These are phyloP conservation scores for Coniella vitis DNA, from an alignment of 2,329 filamentous ascomycete species.

Conservation along the genomic window DNA sequence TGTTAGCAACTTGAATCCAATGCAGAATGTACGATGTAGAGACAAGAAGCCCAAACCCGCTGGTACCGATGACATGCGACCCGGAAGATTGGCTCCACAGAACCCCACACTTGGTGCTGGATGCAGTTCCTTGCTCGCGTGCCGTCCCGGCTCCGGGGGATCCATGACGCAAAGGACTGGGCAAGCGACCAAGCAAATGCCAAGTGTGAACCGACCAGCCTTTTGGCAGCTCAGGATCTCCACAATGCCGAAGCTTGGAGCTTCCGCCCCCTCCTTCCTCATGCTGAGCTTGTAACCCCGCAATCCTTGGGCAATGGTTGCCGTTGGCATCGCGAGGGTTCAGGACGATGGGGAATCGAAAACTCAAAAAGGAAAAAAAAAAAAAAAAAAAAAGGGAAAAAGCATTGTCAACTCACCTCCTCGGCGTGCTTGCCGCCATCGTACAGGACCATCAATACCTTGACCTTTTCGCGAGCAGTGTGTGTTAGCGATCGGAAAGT, in stretches of 20 bases:
- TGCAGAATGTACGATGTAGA: no score
- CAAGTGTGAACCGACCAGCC: neutral
- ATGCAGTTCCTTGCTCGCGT: neutral
- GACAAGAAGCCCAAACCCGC: neutral
- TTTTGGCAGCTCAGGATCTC: neutral
- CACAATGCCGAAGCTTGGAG: no score
- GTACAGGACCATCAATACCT: conserved; percentile 91
- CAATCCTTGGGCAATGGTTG: neutral
- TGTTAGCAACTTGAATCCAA: conserved; percentile 1
- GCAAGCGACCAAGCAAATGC: neutral
- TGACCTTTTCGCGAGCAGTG: conserved; percentile 60
- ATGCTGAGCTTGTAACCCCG: neutral
- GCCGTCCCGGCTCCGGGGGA: neutral
- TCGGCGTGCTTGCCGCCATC: conserved; percentile 85
- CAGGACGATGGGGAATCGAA: neutral
- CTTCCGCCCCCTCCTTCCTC: neutral
- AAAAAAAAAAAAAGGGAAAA: neutral
- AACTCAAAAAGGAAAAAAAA: neutral
- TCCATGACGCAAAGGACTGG: neutral
- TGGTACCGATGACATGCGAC: neutral
- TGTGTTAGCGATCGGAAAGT: conserved; percentile 53
- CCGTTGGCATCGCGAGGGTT: neutral
- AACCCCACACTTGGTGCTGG: neutral
- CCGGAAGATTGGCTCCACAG: neutral
- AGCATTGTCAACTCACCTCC: conserved; percentile 56